Evolutionary conservation across 129 eudicot species (phyloP), one percentile per base, ranked within the genome.

Genomic region (Kitagawia praeruptora): DNA sequence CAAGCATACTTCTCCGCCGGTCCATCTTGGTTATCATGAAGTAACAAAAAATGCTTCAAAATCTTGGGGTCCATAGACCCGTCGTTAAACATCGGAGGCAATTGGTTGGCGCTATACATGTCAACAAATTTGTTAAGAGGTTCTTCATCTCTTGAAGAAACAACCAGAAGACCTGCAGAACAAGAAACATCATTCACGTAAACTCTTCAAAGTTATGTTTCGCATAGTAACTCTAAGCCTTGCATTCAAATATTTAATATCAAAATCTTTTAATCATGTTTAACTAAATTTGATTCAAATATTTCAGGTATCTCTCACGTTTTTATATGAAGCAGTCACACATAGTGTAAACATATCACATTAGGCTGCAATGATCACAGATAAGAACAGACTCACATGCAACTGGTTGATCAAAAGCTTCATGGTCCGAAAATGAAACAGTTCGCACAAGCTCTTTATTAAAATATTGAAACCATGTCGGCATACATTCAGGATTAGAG

Each of bases 371-470:
- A 21, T 38, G 23, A 41, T 42, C n/a, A 41, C n/a, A 77, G 12
- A 42, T 6, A 61, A 34, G 21, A 34, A 44, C 75, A 25, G 45
- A 53, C 94, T 85, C 86, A 95, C 98, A 95, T 58, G 98, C 93
- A 80, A 95, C 97, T 23, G 98, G 98, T 84, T 92, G 98, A 79
- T 95, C 98, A 87, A 95, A 92, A 46, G 98, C 91, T 87, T 95
- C 98, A 78, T 95, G 98, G 66, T 92, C 97, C 40, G 98, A 90
- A 86, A 95, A 95, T 45, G 98, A 91, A 66, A 86, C 97, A 63
- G 87, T 84, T 49, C 79, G 87, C 51, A 92, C 86, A 75, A 95
- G 93, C 91, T 92, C 97, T 84, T 90, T 86, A 79, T 95, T 95
- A 83, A 90, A 92, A 78, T 75, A 80, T 49, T 86, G 87, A 80